Evolutionary conservation across 2,329 filamentous ascomycete species (phyloP).

Genomic region (Diatrype stigma): DNA sequence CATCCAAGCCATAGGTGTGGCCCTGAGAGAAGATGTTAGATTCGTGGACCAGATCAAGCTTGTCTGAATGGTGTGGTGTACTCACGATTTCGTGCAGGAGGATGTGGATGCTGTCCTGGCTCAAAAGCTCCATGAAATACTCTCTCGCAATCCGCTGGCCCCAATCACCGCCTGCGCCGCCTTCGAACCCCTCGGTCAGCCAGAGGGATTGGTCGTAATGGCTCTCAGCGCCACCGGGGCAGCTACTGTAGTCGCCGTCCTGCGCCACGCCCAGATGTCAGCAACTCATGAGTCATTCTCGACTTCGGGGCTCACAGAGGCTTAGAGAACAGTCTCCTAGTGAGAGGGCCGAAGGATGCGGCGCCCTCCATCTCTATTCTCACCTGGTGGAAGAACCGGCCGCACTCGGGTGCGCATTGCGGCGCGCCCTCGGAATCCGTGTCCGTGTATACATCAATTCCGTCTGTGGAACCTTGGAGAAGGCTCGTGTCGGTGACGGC

Average conservation of each 20-base stretch:
- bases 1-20: conserved; percentile 40
- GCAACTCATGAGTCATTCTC: neutral
- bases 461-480: conserved; percentile 20
- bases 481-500: conserved; percentile 21
- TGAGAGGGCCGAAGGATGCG: too few relatives aligned
- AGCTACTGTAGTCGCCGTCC: conserved; percentile 36
- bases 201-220: conserved; percentile 44
- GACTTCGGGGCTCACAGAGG: too few relatives aligned
- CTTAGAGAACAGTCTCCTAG: too few relatives aligned
- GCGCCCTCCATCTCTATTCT: neutral
- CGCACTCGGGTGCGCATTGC: conserved; percentile 37
- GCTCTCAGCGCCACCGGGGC: conserved; percentile 31
- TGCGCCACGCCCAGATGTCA: neutral
- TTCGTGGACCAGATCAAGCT: neutral
- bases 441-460: conserved; percentile 36
- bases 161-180: conserved; percentile 27
- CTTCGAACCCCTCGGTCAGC: conserved; percentile 41
- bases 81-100: conserved; percentile 38
- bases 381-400: conserved; percentile 39
- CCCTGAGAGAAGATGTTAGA: conserved; percentile 16
- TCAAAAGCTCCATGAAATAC: conserved; percentile 36
- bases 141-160: conserved; percentile 39
- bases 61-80: neutral
- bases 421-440: conserved; percentile 35
- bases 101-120: conserved; percentile 37